Base-by-base conservation (phyloP, 1,284 basidiomycete genomes). In the Porodaedalea pini region DNA sequence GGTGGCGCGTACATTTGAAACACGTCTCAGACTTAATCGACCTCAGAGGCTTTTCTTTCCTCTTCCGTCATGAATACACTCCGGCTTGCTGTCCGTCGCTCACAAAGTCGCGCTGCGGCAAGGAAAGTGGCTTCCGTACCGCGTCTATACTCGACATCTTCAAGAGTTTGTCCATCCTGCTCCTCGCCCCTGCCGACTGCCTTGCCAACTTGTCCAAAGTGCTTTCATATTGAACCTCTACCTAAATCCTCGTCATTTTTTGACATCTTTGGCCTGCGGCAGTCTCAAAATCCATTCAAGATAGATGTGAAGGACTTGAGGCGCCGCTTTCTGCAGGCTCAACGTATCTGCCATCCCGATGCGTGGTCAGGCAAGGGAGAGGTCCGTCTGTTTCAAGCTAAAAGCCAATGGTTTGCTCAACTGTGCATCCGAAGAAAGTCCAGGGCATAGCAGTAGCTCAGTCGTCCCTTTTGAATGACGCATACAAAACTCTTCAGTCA, bases 311-410 rank as follows among this genome's bases (percentile, higher is more conserved):
- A 68, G 0, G 69, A 76, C 11, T 71, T 93, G 61, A 86, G 80
- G 68, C 73, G 75, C 23, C 73, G 77, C 27, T 92, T 90, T 66
- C 75, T 85, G 19, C 73, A 79, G 53, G 80, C 86, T 6, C 90
- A 93, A 65, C 76, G 83, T n/a, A 69, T 82, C 27, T 86, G 88
- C 51, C 91, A 94, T 71, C 91, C 92, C 0, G 91, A 94, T 68
- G 75, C 81, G 17, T 92, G 90, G 88, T 77, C 83, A 21, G 80
- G 80, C 39, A 79, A 80, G 68, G 80, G 80, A 57, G 68, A 75
- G 59, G 83, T 86, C 61, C 54, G 81, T 76, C 34, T 45, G 37
- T 25, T 50, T 5, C 17, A 31, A 47, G 17, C 11, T 25, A n/a
- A 25, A 34, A n/a, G 27, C 21, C 23, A 45, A n/a, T 11, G 19